These are phyloP conservation scores for Peronospora tabacina DNA, from an alignment of 352 stramenopile species.

Conservation along the genomic window DNA sequence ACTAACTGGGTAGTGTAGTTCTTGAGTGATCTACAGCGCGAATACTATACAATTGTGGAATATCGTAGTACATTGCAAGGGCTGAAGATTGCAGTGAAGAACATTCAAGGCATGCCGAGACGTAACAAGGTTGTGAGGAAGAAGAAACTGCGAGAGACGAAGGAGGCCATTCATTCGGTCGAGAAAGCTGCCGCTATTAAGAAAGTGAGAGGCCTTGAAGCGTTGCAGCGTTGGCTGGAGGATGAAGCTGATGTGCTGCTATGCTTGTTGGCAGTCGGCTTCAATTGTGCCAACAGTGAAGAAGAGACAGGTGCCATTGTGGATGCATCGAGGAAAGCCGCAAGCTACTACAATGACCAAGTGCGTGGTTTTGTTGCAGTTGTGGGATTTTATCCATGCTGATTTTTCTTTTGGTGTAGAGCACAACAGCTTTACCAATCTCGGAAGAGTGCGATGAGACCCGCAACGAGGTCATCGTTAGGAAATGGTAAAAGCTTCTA, in stretches of 20 bases:
- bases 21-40: slow-evolving; percentile 40
- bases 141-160: slow-evolving; percentile 11
- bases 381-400: neutral
- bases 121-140: slow-evolving; percentile 11
- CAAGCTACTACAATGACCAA: slow-evolving; percentile 10
- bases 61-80: slow-evolving; percentile 42
- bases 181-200: neutral
- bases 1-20: slow-evolving; percentile 11
- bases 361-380: slow-evolving; percentile 1
- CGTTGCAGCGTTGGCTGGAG: neutral
- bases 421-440: slow-evolving; percentile 14
- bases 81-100: slow-evolving; percentile 18
- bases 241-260: neutral
- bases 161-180: slow-evolving; percentile 7
- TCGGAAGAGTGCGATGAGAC: slow-evolving; percentile 7
- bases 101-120: slow-evolving; percentile 26
- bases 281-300: neutral
- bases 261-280: neutral
- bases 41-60: slow-evolving; percentile 41
- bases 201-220: slow-evolving; percentile 1
- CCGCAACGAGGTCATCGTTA: slow-evolving; percentile 6
- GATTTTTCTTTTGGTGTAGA: slow-evolving; percentile 3
- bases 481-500: slow-evolving; percentile 6
- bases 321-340: slow-evolving; percentile 16
- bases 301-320: slow-evolving; percentile 12